Evolutionary conservation across 495 filamentous ascomycete genomes (phyloP).

Genomic region (Podospora anserina): DNA sequence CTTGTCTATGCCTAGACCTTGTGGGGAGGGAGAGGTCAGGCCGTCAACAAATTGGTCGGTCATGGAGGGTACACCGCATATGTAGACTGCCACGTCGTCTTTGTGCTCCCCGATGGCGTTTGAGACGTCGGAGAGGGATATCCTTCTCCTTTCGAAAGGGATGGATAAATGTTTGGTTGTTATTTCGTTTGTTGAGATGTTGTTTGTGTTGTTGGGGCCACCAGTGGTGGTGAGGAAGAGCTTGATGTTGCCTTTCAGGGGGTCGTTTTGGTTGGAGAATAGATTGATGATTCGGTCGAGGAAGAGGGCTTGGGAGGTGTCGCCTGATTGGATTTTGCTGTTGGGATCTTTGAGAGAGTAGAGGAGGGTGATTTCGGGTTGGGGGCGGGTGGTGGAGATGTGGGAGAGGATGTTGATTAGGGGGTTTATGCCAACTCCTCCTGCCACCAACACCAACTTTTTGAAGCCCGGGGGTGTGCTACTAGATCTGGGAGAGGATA

Average conservation of each 20-base stretch:
- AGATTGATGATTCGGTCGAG: constrained; percentile 40
- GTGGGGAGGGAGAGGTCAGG: constrained; percentile 35
- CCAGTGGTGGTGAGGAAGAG: constrained; percentile 36
- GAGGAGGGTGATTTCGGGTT: constrained; percentile 25
- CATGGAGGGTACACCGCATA: constrained; percentile 78
- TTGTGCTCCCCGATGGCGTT: constrained; percentile 48
- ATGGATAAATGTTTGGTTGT: constrained; percentile 25
- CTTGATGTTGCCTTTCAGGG: constrained; percentile 29
- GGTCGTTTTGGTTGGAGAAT: constrained; percentile 26
- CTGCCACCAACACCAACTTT: constrained; percentile 68
- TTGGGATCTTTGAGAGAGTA: constrained; percentile 42
- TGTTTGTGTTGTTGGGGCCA: background rate
- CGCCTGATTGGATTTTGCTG: constrained; percentile 6
- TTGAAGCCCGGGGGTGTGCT: constrained; percentile 29
- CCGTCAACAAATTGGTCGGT: constrained; percentile 70
- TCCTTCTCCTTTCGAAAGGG: constrained; percentile 45
- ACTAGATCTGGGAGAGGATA: no score
- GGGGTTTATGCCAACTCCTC: constrained; percentile 81
- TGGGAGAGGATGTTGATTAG: constrained; percentile 47
- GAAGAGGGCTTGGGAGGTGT: constrained; percentile 38
- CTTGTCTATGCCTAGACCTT: constrained; percentile 51
- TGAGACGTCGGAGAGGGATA: constrained; percentile 50
- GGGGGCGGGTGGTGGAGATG: constrained; percentile 21
- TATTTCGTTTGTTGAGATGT: background rate
- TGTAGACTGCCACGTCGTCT: constrained; percentile 59